Percentiles rank a stretch among this genome's conserved stretches.
These are phyloP conservation scores for Musa troglodytarum DNA, from an alignment of 176 grass and related monocot genomes.

Conservation along the genomic window DNA sequence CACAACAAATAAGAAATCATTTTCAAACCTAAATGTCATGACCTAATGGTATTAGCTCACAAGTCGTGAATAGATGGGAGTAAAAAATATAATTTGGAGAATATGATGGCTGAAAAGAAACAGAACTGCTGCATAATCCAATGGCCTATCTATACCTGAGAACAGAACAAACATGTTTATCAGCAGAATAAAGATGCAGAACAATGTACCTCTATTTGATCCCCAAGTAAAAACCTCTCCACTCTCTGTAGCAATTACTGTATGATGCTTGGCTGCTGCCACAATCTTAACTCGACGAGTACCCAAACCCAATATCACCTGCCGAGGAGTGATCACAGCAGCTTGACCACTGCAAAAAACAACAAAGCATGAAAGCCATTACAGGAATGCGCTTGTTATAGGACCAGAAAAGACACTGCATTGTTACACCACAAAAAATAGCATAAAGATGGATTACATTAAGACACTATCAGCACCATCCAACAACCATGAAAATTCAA, in stretches of 20 bases:
- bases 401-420: not conserved
- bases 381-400: constrained; percentile 2
- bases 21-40: not conserved
- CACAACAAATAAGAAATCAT: constrained; percentile 16
- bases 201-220: constrained; percentile 88
- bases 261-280: constrained; percentile 96
- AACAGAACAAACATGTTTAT: not conserved
- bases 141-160: not conserved
- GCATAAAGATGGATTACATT: too few species aligned
- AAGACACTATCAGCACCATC: too few species aligned
- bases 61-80: not conserved
- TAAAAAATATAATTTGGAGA: not conserved
- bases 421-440: too few species aligned
- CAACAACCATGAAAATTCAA: too few species aligned
- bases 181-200: constrained; percentile 14
- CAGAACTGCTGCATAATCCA: not conserved
- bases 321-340: constrained; percentile 93
- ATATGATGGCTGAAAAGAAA: not conserved
- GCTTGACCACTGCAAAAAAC: constrained; percentile 69
- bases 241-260: constrained; percentile 72
- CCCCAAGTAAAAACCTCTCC: constrained; percentile 99
- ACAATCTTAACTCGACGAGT: constrained; percentile 58
- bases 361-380: constrained; percentile 5
- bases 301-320: constrained; percentile 70
- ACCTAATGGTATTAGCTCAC: not conserved